These are phyloP conservation scores for Mycena venus DNA, from an alignment of 768 basidiomycete species.

Conservation along the genomic window DNA sequence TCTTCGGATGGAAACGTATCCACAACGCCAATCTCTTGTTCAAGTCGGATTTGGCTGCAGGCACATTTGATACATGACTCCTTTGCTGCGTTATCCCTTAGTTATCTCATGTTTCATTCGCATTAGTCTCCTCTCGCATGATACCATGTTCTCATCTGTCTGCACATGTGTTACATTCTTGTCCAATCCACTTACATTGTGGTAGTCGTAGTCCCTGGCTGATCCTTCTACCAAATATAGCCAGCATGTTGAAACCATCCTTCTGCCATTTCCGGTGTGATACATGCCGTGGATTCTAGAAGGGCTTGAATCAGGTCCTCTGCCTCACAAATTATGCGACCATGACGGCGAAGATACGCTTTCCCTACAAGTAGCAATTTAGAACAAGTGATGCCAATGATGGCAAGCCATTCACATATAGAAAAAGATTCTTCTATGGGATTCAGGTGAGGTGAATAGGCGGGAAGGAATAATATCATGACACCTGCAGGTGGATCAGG, in stretches of 20 bases:
- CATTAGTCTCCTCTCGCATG: no score
- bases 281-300: conserved; percentile 31
- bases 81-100: background rate
- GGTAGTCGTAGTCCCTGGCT: no score
- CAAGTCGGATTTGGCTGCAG: background rate
- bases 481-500: no score
- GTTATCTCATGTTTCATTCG: no score
- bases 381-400: background rate
- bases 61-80: background rate
- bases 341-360: conserved; percentile 23
- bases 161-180: background rate
- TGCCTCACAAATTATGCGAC: conserved; percentile 9
- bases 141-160: no score
- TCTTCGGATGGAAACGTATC: background rate
- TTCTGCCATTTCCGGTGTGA: conserved; percentile 33
- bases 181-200: background rate
- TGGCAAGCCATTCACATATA: background rate
- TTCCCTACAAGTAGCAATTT: conserved; percentile 1
- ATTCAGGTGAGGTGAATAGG: conserved; percentile 5
- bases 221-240: conserved; percentile 31
- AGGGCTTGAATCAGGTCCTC: conserved; percentile 25
- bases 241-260: conserved; percentile 40
- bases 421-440: conserved; percentile 11
- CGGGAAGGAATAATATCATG: background rate
- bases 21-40: background rate